phyloP scores from a whole-genome alignment of 2,329 filamentous ascomycete species.

The Phyllosticta citriasiana region DNA sequence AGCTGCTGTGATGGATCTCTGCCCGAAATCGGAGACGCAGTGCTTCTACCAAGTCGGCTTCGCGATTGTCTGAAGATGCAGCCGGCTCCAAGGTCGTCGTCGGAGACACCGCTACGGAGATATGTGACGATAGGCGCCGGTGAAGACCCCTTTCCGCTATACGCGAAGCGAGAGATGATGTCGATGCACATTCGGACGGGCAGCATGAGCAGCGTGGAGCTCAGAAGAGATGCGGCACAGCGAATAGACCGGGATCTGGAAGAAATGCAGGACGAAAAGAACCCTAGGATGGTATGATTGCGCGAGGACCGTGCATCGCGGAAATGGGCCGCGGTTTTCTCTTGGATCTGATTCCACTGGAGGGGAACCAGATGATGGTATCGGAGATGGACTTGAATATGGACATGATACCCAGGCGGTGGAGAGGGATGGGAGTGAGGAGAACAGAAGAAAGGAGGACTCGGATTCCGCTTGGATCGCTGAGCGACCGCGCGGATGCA shows the following conservation, averaged over 20 bases:
- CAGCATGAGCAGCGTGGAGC: background rate
- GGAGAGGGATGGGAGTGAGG: too few relatives aligned
- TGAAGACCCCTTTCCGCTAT: constrained; percentile 6
- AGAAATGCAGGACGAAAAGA: background rate
- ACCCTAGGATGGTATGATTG: background rate
- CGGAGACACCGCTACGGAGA: constrained; percentile 7
- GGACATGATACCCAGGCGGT: background rate
- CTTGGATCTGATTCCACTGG: background rate
- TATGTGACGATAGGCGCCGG: constrained; percentile 5
- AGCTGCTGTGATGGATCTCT: background rate
- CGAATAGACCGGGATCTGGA: background rate
- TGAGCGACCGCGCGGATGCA: background rate
- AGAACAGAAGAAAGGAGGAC: background rate
- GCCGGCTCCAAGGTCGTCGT: background rate
- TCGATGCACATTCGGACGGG: constrained; percentile 1
- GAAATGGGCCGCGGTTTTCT: background rate
- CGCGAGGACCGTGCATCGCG: background rate
- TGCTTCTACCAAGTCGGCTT: background rate
- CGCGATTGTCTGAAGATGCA: background rate
- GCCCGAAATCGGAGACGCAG: background rate
- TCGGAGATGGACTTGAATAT: background rate
- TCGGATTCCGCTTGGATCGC: background rate
- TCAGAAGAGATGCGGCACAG: constrained; percentile 2
- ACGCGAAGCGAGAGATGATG: constrained; percentile 7
- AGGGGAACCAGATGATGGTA: background rate